phyloP scores from a whole-genome alignment of 768 basidiomycete species.

The Pulveroboletus sp. region DNA sequence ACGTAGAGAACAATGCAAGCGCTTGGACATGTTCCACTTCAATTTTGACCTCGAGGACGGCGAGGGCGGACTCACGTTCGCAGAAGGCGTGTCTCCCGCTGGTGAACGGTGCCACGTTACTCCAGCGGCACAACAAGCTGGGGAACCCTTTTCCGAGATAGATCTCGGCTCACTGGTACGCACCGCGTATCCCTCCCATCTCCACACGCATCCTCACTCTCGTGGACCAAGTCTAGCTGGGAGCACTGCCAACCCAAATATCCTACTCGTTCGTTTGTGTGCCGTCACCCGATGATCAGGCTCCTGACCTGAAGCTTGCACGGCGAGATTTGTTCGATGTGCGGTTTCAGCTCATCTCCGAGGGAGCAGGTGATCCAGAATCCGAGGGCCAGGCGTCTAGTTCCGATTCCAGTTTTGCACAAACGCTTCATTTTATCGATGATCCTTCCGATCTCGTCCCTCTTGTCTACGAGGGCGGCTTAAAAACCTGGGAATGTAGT shows the following conservation, averaged over 20 bases:
- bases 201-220: neutral
- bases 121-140: neutral
- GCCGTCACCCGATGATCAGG: constrained; percentile 35
- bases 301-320: constrained; percentile 38
- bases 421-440: constrained; percentile 62
- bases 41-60: constrained; percentile 57
- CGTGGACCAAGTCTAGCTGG: constrained; percentile 46
- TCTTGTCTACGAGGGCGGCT: constrained; percentile 89
- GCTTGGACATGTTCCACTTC: constrained; percentile 36
- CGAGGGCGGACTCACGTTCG: constrained; percentile 26
- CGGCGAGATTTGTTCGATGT: constrained; percentile 93
- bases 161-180: constrained; percentile 30
- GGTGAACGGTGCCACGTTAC: neutral
- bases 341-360: constrained; percentile 85
- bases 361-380: constrained; percentile 35
- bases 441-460: constrained; percentile 87
- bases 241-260: constrained; percentile 62
- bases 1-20: too few relatives aligned
- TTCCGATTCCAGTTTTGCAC: constrained; percentile 8
- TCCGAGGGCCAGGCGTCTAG: constrained; percentile 18
- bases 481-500: constrained; percentile 98
- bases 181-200: constrained; percentile 1
- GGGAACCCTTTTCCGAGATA: constrained; percentile 27
- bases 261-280: constrained; percentile 74
- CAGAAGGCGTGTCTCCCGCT: neutral